These are phyloP conservation scores for Tricholoma sp. DNA, from an alignment of 768 basidiomycete genomes.

Conservation along the genomic window DNA sequence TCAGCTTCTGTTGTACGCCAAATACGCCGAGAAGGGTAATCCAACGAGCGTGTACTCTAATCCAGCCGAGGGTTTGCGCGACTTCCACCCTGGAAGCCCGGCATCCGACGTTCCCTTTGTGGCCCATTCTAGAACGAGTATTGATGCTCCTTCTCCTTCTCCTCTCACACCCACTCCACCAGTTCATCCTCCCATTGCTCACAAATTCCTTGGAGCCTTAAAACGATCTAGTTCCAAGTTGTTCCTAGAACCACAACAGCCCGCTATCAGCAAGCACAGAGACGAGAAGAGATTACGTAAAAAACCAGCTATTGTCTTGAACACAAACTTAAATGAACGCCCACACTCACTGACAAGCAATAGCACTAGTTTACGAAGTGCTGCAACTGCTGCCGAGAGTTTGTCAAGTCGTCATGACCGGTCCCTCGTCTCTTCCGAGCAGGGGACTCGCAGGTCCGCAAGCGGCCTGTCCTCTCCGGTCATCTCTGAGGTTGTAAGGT, in stretches of 20 bases:
- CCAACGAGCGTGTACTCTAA: conserved; percentile 48
- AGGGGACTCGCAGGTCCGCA: conserved; percentile 8
- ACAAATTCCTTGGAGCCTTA: conserved; percentile 62
- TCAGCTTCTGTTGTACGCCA: conserved; percentile 72
- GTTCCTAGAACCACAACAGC: conserved; percentile 33
- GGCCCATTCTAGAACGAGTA: conserved; percentile 41
- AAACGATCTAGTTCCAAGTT: conserved; percentile 61
- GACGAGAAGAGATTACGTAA: conserved; percentile 9
- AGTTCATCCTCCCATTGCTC: conserved; percentile 50
- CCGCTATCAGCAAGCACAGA: conserved; percentile 18
- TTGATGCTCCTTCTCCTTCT: conserved; percentile 35
- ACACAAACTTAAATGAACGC: conserved; percentile 27
- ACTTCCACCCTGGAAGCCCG: conserved; percentile 37
- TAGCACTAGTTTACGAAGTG: conserved; percentile 50
- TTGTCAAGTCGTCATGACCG: conserved; percentile 18
- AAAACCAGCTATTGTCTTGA: conserved; percentile 2
- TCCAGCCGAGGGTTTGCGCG: conserved; percentile 41
- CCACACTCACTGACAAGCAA: conserved; percentile 53
- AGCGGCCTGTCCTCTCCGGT: conserved; percentile 7
- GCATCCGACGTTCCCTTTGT: conserved; percentile 55
- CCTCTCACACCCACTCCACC: conserved; percentile 23
- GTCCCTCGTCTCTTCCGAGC: conserved; percentile 7
- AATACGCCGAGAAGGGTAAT: conserved; percentile 69
- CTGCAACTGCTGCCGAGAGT: conserved; percentile 33
- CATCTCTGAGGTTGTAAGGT: conserved; percentile 14